phyloP scores from a whole-genome alignment of 2,329 filamentous ascomycete genomes.

The Metarhizium album region DNA sequence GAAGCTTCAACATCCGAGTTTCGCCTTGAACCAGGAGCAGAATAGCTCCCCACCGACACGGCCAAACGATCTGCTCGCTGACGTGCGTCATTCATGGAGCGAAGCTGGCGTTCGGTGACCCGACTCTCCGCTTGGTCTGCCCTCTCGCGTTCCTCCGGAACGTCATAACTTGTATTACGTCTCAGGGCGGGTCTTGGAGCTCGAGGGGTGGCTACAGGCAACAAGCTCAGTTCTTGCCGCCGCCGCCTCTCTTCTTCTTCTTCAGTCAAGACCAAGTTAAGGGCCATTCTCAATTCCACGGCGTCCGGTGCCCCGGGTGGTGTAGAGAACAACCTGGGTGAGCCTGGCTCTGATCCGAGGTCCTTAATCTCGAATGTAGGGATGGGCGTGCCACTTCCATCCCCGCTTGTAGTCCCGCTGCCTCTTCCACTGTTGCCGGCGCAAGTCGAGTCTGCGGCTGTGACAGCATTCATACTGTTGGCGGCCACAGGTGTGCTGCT shows the following conservation, averaged over 20 bases:
- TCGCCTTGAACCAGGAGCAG: constrained; percentile 25
- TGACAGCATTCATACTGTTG: neutral
- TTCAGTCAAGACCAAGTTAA: constrained; percentile 27
- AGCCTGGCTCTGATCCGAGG: neutral
- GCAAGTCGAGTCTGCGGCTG: neutral
- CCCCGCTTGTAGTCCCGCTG: neutral
- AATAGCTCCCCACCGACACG: constrained; percentile 28
- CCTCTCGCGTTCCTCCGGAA: constrained; percentile 27
- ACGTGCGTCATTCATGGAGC: constrained; percentile 29
- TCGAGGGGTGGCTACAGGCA: constrained; percentile 7
- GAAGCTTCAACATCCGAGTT: constrained; percentile 23
- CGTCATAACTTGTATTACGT: constrained; percentile 33
- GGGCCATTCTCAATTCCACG: constrained; percentile 25
- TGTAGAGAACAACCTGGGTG: constrained; percentile 13
- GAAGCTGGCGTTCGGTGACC: constrained; percentile 26
- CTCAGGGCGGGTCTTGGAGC: constrained; percentile 27
- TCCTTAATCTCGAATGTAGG: neutral
- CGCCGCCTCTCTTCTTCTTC: constrained; percentile 19
- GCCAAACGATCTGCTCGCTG: constrained; percentile 28
- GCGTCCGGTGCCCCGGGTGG: constrained; percentile 27
- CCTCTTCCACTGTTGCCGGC: neutral
- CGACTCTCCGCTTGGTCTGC: constrained; percentile 28
- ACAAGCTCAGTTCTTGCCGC: constrained; percentile 8
- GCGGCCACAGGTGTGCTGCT: constrained; percentile 9
- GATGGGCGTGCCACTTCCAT: neutral